Conservation (phyloP, 176 grass and related monocot genomes). For the Ampelocalamus luodianensis region DNA sequence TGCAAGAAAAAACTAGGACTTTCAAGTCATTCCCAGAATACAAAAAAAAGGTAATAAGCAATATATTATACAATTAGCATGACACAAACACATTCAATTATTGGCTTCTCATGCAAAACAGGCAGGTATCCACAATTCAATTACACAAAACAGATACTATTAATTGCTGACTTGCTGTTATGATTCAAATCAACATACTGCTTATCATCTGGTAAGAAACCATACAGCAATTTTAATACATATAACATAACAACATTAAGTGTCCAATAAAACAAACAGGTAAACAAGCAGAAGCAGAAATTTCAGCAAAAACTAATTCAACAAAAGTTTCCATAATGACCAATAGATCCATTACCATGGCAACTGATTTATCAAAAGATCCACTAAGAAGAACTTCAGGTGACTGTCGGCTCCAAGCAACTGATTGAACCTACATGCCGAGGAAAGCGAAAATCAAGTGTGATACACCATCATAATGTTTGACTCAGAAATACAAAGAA, state of each 20-base stretch:
- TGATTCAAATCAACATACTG: not conserved
- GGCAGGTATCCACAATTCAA: not conserved
- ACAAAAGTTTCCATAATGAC: constrained; percentile 1
- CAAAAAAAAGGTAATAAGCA: not conserved
- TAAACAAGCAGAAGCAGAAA: constrained; percentile 19
- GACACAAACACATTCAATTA: not conserved
- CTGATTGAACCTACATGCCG: constrained; percentile 73
- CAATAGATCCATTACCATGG: constrained; percentile 53
- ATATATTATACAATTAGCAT: constrained; percentile 4
- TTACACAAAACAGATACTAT: not conserved
- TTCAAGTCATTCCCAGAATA: not conserved
- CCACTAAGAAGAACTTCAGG: constrained; percentile 91
- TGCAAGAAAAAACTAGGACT: constrained; percentile 9
- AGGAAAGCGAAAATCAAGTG: constrained; percentile 13
- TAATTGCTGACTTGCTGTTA: not conserved
- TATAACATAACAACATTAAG: not conserved
- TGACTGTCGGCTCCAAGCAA: constrained; percentile 72
- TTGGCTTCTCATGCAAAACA: not conserved
- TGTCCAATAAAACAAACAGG: not conserved
- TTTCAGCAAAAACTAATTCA: not conserved
- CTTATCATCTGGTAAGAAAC: not conserved
- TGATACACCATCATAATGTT: constrained; percentile 10
- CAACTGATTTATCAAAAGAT: constrained; percentile 92
- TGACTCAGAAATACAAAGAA: constrained; percentile 21
- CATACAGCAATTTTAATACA: not conserved